Evolutionary conservation across 2,329 filamentous ascomycete genomes (phyloP).

Genomic region (Cladosporium sp.): DNA sequence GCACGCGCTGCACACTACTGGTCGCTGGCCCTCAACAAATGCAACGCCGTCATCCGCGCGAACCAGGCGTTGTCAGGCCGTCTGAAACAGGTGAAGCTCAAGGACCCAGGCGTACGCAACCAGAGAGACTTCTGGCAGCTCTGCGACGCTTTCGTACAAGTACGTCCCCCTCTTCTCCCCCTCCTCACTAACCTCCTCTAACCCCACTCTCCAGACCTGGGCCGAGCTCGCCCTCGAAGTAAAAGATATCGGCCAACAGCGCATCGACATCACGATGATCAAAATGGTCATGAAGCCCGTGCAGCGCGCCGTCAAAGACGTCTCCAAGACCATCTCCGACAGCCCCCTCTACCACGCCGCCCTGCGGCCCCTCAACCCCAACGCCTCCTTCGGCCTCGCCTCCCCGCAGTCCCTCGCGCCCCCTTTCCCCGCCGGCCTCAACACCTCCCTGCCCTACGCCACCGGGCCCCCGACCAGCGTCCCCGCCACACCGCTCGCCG

Average conservation of each 20-base stretch:
- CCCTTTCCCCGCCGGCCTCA: conserved; percentile 23
- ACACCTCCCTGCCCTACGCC: conserved; percentile 14
- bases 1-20: conserved; percentile 50
- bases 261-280: conserved; percentile 54
- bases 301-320: conserved; percentile 77
- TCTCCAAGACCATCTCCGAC: conserved; percentile 62
- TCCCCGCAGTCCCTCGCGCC: conserved; percentile 20
- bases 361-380: conserved; percentile 27
- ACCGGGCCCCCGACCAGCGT: conserved; percentile 37
- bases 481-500: conserved; percentile 83
- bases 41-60: conserved; percentile 62
- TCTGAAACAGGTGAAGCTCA: conserved; percentile 75
- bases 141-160: conserved; percentile 65
- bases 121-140: conserved; percentile 60
- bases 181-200: not conserved
- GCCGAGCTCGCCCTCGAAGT: conserved; percentile 57
- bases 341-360: conserved; percentile 57
- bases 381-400: conserved; percentile 23
- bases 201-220: conserved; percentile 48
- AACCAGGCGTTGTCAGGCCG: conserved; percentile 66
- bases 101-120: conserved; percentile 69
- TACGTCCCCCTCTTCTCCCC: conserved; percentile 22
- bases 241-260: conserved; percentile 38
- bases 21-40: conserved; percentile 65
- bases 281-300: conserved; percentile 70